Evolutionary conservation across 768 basidiomycete genomes (phyloP).

Genomic region (Auriculariales sp.): DNA sequence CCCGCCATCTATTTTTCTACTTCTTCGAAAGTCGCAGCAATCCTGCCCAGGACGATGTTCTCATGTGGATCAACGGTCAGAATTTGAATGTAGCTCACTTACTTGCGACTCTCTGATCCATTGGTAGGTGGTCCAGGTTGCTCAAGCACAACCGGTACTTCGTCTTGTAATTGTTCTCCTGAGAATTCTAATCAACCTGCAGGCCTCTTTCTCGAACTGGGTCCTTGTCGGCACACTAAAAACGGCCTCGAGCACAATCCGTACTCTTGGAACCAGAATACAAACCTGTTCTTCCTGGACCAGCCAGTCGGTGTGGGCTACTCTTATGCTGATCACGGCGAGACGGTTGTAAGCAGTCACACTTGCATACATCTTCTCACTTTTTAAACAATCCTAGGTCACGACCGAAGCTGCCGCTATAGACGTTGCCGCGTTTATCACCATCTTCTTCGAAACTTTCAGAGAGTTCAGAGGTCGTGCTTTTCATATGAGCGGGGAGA

Average conservation of each 20-base stretch:
- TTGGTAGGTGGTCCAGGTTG: constrained; percentile 23
- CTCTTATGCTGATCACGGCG: constrained; percentile 54
- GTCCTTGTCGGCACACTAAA: constrained; percentile 14
- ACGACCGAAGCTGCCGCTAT: constrained; percentile 54
- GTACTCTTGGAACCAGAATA: constrained; percentile 27
- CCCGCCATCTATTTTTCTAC: constrained; percentile 54
- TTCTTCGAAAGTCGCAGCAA: constrained; percentile 57
- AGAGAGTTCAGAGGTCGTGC: constrained; percentile 49
- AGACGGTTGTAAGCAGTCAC: no score
- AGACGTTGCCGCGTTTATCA: constrained; percentile 56
- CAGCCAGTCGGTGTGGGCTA: constrained; percentile 50
- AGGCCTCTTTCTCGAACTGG: constrained; percentile 14
- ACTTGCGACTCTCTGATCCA: not conserved
- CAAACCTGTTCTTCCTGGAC: constrained; percentile 20
- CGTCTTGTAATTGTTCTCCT: constrained; percentile 3
- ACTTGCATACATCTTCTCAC: not conserved
- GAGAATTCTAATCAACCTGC: not conserved
- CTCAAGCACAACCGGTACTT: constrained; percentile 10
- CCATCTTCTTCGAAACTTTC: constrained; percentile 65
- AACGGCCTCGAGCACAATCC: constrained; percentile 18
- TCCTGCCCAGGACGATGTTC: constrained; percentile 43
- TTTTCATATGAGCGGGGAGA: constrained; percentile 49
- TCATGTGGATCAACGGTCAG: constrained; percentile 56
- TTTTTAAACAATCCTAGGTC: not conserved
- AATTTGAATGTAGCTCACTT: not conserved